Evolutionary conservation across 768 basidiomycete genomes (phyloP).

Genomic region (Baorangia bicolor): DNA sequence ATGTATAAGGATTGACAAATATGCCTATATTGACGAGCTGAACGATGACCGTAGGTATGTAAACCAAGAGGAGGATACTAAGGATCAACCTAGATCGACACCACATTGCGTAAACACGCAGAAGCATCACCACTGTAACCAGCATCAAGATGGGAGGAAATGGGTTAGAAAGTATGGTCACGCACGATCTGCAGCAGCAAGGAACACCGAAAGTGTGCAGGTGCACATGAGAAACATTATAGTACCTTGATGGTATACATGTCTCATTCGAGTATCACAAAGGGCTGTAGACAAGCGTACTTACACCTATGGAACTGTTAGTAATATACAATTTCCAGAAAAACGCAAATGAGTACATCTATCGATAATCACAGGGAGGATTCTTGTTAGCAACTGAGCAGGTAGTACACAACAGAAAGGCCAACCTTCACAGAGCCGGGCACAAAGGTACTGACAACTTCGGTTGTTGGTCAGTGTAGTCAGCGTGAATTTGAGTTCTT

Average conservation of each 20-base stretch:
- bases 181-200: constrained; percentile 5
- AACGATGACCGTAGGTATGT: not conserved
- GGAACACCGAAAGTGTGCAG: not conserved
- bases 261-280: not conserved
- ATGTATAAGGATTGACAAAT: not conserved
- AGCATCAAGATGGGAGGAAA: not conserved
- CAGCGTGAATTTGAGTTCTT: not conserved
- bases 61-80: not conserved
- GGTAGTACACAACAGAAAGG: not conserved
- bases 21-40: not conserved
- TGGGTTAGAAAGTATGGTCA: not conserved
- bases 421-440: not conserved
- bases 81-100: not conserved
- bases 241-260: not conserved
- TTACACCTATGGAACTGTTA: constrained; percentile 1
- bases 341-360: not conserved
- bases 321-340: not conserved
- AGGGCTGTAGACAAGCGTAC: not conserved
- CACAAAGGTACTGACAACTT: not conserved
- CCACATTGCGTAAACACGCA: constrained; percentile 8
- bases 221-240: not conserved
- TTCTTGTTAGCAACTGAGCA: not conserved
- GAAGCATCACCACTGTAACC: constrained; percentile 2
- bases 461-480: not conserved
- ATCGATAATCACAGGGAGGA: not conserved